Base-by-base conservation (phyloP, 768 basidiomycete genomes). In the Kwoniella bestiolae region DNA sequence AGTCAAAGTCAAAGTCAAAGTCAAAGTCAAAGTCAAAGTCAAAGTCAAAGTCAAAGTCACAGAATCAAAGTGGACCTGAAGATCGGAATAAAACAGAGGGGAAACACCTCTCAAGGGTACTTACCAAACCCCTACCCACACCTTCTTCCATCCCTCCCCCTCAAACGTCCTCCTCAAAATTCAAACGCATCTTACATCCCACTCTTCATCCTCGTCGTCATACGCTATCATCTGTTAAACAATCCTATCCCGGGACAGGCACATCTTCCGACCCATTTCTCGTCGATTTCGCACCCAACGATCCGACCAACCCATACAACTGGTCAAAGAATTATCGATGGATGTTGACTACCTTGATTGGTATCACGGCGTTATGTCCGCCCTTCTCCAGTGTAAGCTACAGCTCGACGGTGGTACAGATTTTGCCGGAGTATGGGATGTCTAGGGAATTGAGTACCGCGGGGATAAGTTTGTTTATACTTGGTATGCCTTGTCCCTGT, bases 331-430 rank as follows among this genome's bases (percentile, higher is more conserved):
- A 21, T 1, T 71, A 65, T 58, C 69, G 69, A 53, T 75, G 74
- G 74, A n/a, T 31, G 5, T 31, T 75, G 6, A 73, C 69, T 14
- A 14, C 63, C 25, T 14, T 66, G 1, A 69, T 67, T 14, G 70
- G 70, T 16, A 55, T 75, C 12, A 57, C 68, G 7, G 67, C 70
- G 0, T 29, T 75, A 16, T 67, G 68, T 23, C 68, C 69, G 0
- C 51, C 66, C 0, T 68, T 72, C 55, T 61, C 73, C 58, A 87
- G 86, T 31, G 64, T 66, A 23, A 66, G 68, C 7, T 72, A 69
- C 47, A 44, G 46, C 11, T 38, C 47, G 7, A 60, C 63, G 3
- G 51, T 69, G 9, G 25, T 35, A 16, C 45, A 61, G 28, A 25
- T 65, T 21, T 21, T 26, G 5, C 41, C 46, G 12, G 53, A 31